Evolutionary conservation across 352 stramenopile species (phyloP).

Genomic region (Phytophthora europaea): DNA sequence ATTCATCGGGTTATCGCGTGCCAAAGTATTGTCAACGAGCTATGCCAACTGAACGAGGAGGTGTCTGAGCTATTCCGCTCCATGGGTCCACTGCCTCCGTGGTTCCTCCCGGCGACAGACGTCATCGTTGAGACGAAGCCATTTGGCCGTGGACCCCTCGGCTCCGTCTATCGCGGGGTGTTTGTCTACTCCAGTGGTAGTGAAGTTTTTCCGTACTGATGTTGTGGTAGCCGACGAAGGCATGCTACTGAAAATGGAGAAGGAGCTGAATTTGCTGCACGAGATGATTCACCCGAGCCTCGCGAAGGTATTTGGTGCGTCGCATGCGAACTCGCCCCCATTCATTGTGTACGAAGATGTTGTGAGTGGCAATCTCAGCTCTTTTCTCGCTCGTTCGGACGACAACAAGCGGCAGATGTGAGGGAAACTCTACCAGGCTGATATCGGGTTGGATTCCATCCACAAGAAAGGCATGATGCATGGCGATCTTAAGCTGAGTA

Average conservation of each 20-base stretch:
- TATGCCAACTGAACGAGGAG: background rate
- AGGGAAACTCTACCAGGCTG: conserved; percentile 36
- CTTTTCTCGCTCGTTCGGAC: conserved; percentile 13
- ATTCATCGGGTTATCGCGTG: background rate
- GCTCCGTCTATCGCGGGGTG: conserved; percentile 23
- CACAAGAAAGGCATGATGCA: conserved; percentile 28
- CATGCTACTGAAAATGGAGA: conserved; percentile 9
- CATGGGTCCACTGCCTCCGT: background rate
- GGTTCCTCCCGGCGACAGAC: background rate
- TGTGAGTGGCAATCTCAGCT: conserved; percentile 24
- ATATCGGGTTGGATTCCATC: conserved; percentile 51
- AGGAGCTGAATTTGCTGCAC: conserved; percentile 36
- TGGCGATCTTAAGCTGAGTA: conserved; percentile 30
- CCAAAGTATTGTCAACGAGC: background rate
- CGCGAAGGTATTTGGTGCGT: conserved; percentile 43
- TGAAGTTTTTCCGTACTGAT: conserved; percentile 36
- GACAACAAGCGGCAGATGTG: conserved; percentile 20
- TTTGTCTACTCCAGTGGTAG: conserved; percentile 29
- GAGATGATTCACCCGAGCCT: conserved; percentile 41
- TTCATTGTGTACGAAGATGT: conserved; percentile 44
- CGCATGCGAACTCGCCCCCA: conserved; percentile 34
- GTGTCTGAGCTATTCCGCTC: too few species aligned
- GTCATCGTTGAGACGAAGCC: background rate
- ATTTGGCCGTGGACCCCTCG: conserved; percentile 21
- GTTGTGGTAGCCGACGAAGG: conserved; percentile 5